Evolutionary conservation across 768 basidiomycete genomes (phyloP).

Genomic region (Lepiota venenata): DNA sequence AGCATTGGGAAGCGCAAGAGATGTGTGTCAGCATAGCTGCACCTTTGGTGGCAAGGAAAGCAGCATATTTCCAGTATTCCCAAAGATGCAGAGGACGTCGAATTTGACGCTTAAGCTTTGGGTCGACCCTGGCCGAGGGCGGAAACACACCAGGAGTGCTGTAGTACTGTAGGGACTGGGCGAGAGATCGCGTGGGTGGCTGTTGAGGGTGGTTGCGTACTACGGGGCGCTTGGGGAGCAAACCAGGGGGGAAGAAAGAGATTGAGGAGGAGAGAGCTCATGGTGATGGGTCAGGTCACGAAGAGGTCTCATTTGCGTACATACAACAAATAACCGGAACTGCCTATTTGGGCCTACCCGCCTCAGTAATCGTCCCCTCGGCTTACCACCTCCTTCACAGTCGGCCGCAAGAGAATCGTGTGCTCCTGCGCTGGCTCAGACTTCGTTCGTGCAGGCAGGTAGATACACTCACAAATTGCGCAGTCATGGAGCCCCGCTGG

Average conservation of each 20-base stretch:
- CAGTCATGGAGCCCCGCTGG: constrained; percentile 84
- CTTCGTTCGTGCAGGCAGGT: neutral
- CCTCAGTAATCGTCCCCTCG: constrained; percentile 77
- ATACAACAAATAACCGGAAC: constrained; percentile 4
- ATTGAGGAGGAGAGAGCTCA: constrained; percentile 13
- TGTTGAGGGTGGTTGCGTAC: constrained; percentile 15
- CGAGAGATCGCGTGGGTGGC: constrained; percentile 23
- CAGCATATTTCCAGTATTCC: constrained; percentile 71
- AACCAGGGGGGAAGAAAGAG: constrained; percentile 13
- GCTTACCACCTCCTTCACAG: constrained; percentile 81
- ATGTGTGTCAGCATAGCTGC: constrained; percentile 1
- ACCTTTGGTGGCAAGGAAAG: constrained; percentile 70
- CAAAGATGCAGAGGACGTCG: constrained; percentile 56
- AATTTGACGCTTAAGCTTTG: constrained; percentile 58
- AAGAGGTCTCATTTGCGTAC: constrained; percentile 8
- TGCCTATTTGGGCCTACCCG: constrained; percentile 11
- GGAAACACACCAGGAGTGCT: constrained; percentile 67
- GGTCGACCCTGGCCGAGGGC: constrained; percentile 70
- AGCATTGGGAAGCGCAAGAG: neutral
- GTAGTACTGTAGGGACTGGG: constrained; percentile 47
- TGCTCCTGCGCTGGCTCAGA: constrained; percentile 55
- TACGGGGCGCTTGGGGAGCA: constrained; percentile 9
- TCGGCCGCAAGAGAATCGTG: constrained; percentile 81
- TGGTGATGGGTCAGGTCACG: constrained; percentile 7
- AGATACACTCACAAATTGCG: constrained; percentile 69